These are phyloP conservation scores for Lathyrus tuberosus DNA, from an alignment of 306 rosid species.

Conservation along the genomic window DNA sequence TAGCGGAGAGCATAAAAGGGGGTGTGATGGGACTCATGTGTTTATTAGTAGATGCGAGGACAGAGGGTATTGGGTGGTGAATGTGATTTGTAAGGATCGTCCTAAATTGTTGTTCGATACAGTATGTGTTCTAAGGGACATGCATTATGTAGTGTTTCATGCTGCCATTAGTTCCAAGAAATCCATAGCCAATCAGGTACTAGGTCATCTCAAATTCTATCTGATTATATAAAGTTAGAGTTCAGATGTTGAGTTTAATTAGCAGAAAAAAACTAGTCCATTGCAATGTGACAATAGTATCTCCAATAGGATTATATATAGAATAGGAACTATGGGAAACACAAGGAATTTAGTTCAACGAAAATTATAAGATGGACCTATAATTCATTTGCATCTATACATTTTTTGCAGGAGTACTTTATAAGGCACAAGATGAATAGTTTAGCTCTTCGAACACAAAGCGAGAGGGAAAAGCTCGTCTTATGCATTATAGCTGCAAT, in stretches of 20 bases:
- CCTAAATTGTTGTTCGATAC: slow-evolving; percentile 87
- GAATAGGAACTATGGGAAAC: background rate
- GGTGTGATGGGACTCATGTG: slow-evolving; percentile 78
- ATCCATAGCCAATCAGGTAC: slow-evolving; percentile 77
- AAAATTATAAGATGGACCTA: background rate
- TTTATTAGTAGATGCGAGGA: slow-evolving; percentile 59
- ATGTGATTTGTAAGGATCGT: slow-evolving; percentile 67
- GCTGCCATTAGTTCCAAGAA: slow-evolving; percentile 75
- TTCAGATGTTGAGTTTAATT: background rate
- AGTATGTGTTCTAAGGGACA: slow-evolving; percentile 71
- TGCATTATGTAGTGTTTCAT: slow-evolving; percentile 79
- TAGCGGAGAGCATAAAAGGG: slow-evolving; percentile 51
- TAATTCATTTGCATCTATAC: background rate
- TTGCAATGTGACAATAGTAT: no score
- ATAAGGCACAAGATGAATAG: slow-evolving; percentile 56
- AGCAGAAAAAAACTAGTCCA: background rate
- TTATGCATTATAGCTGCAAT: slow-evolving; percentile 75
- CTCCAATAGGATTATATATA: background rate
- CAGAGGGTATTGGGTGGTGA: slow-evolving; percentile 71
- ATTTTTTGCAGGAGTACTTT: slow-evolving; percentile 66
- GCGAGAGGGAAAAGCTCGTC: slow-evolving; percentile 59
- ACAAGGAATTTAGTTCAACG: background rate
- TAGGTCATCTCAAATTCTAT: background rate
- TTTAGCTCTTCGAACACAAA: slow-evolving; percentile 45
- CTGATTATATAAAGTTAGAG: background rate